These are phyloP conservation scores for Arachis hypogaea DNA, from an alignment of 306 rosid genomes.

Conservation along the genomic window DNA sequence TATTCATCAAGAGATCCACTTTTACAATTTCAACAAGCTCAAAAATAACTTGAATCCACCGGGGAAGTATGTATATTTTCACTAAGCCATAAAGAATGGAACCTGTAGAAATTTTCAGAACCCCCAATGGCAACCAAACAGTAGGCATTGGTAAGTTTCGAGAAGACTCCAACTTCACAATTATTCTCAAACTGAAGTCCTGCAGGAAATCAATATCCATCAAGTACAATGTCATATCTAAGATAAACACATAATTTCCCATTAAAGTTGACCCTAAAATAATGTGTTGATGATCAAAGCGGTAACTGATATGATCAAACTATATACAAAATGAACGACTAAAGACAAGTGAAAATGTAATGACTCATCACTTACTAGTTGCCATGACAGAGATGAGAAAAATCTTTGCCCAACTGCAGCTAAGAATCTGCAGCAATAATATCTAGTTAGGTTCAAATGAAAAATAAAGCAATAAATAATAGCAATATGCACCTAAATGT, in stretches of 20 bases:
- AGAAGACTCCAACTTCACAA: constrained; percentile 80
- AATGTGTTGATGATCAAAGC: neutral
- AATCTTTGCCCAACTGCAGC: constrained; percentile 24
- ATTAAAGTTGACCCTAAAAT: constrained; percentile 1
- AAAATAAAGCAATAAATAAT: constrained; percentile 12
- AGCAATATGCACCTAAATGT: constrained; percentile 14
- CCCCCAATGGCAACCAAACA: constrained; percentile 91
- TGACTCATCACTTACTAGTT: constrained; percentile 39
- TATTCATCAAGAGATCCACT: neutral
- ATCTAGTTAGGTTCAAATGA: neutral
- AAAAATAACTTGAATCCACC: neutral
- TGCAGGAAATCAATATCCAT: constrained; percentile 30
- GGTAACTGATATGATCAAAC: neutral
- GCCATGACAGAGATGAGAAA: constrained; percentile 38
- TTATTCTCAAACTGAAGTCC: constrained; percentile 86
- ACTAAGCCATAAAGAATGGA: neutral
- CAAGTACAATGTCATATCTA: constrained; percentile 1
- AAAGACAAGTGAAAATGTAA: neutral
- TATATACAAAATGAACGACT: neutral
- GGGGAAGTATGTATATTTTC: neutral
- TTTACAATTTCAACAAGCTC: neutral
- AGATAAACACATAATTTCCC: neutral
- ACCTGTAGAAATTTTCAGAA: constrained; percentile 83
- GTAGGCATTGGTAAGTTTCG: constrained; percentile 88
- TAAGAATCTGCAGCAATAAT: constrained; percentile 28